Evolutionary conservation across 2,329 filamentous ascomycete species (phyloP), one percentile per base, ranked within the genome.

Genomic region (Cercospora zeae-maydis): DNA sequence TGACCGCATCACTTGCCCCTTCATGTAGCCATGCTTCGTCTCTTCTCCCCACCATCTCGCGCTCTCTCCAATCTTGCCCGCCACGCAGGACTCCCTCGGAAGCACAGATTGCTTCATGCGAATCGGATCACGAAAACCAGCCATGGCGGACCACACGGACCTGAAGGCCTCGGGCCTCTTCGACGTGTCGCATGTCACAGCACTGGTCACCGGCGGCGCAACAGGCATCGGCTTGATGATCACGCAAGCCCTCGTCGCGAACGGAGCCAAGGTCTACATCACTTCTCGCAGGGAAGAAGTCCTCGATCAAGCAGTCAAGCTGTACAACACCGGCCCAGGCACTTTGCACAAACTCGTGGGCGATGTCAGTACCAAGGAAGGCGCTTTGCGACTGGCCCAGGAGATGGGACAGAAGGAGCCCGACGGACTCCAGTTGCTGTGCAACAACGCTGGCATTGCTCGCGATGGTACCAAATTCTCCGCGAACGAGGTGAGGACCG

Each of bases 391-490:
- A 19, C 42, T 47, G 21, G 42, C 42, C 10, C 19, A 47, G 16
- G 16, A 27, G 9, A 24, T 47, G 21, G 16, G 4, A 3, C 6
- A 16, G 1, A 47, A 6, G 1, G 42, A 47, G 11, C 11, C 1
- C 2, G n/a, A 14, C 24, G 42, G 42, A 10, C 21, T 47, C 13
- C 42, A 47, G 42, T 19, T 47, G 1, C 42, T 47, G 10, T 21
- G 21, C 42, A 47, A 47, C 5, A 47, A 47, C 21, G 42, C 42
- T 47, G 42, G 42, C 11, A 47, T 47, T 19, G 42, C 42, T 7
- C 21, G 77, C 33, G 83, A 85, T 47, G 76, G 77, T 56, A 85
- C 82, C 1, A 80, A 79, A 57, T 83, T 80, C 68, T 80, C 56
- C 4, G 27, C 56, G 27, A 59, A 59, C 6, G 37, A 21, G 37